Evolutionary conservation across 345 rosid genomes (phyloP), one percentile per base, ranked within the genome.

Genomic region (Gossypium longicalyx): DNA sequence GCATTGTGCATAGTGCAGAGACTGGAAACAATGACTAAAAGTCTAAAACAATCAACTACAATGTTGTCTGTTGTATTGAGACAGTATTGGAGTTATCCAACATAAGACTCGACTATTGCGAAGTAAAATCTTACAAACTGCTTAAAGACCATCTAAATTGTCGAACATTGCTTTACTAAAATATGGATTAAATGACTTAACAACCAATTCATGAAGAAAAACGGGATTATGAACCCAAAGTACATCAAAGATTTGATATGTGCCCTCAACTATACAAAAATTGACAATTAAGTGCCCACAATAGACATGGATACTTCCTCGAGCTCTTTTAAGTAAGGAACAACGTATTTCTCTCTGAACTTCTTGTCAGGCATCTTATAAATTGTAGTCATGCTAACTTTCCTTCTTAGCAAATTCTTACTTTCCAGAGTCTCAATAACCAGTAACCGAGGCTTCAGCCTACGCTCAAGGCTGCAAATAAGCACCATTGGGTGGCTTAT

Each of bases 381-480:
- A 34, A 83, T 3, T 12, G 73, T 5, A 68, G 12, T 12, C 73
- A 79, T 38, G 41, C 78, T 64, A 70, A 45, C 38, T 72, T 71
- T 74, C 52, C 25, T 74, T 2, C 9, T 19, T 17, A 82, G 45
- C 79, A 84, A 51, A 54, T 82, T 71, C 80, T 80, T 80, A 34
- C 68, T 81, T 63, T 76, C 67, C 67, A 84, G 79, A 45, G 76
- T 63, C 34, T 77, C 60, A 62, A 72, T 13, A 44, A 84, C 74
- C 45, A 2, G 27, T 16, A 84, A 12, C 12, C 82, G 70, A 5
- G 83, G 83, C 75, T 77, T 81, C 41, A 80, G 48, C 70, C 76
- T 72, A 2, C 12, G 41, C 74, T 84, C 79, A 3, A 82, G 49
- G 38, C 87, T 84, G 75, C 34, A 59, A 20, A 72, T 25, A 17